Evolutionary conservation across 345 rosid genomes (phyloP), one percentile per base, ranked within the genome.

Genomic region (Salix caprea): DNA sequence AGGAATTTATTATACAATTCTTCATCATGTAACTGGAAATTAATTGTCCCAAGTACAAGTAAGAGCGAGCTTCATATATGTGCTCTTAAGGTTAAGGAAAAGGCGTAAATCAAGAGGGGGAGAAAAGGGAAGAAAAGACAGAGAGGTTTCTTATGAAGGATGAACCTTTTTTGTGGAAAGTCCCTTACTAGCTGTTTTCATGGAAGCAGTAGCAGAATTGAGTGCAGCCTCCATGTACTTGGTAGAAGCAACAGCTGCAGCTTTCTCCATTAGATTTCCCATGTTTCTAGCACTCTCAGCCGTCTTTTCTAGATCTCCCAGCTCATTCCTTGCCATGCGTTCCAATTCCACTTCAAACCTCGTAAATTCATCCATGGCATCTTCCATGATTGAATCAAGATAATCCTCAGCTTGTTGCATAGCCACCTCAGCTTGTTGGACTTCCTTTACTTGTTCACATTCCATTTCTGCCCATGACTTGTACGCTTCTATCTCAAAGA

Each of bases 401-500:
- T 90, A 83, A 0, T 68, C 76, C 82, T 92, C 97, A 2, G 97
- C 97, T 76, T 79, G 37, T 26, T 71, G 75, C 80, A 88, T 28
- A n/a, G 83, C 82, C 5, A 2, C 71, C 76, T 92, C 90, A 2
- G 97, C 92, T 4, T 85, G 80, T 70, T 80, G 52, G 11, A 75
- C 82, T 61, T 91, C 92, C 4, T 44, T 76, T 61, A 83, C 83
- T 4, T 82, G 88, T 1, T 89, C 87, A 4, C 89, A 80, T 46
- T 87, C 97, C 77, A 85, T 70, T 0, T 91, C 92, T 2, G 95
- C 94, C 97, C 98, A 94, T 15, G 91, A 85, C 37, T 80, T 90
- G 92, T 89, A 92, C 5, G 97, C 91, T 68, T 94, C 98, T 24
- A 92, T 10, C 86, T 94, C 97, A 70, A 92, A 94, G 19, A 94